Base-by-base conservation (phyloP, 768 basidiomycete genomes). In the Gloeophyllum trabeum region DNA sequence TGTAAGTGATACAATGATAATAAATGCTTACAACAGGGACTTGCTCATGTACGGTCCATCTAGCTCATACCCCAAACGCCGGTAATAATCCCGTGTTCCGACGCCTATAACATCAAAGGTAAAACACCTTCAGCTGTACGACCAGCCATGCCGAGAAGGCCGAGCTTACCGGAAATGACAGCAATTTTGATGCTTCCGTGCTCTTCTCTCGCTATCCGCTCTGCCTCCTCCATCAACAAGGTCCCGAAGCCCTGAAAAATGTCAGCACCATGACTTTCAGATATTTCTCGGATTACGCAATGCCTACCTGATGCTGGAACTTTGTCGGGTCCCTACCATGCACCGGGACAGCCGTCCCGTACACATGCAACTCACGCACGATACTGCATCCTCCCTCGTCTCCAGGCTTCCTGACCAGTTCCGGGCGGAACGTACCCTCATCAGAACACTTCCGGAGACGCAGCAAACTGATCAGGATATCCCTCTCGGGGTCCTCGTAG, bases 31-130 rank as follows among this genome's bases (percentile, higher is more conserved):
- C 53, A 69, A 52, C 55, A 87, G 57, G 23, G 70, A 70, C 62
- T 96, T 96, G 69, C 84, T 89, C 94, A 99, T 99, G 61, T 98
- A 99, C 16, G 92, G 92, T 0, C 94, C 94, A 54, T 98, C 93
- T 43, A 97, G 66, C 61, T 84, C 80, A 61, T 98, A 98, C 5
- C 93, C 93, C 43, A 98, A 64, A 57, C 89, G 81, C 45, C 90
- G 76, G 60, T 98, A 99, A 61, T 99, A 99, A 59, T 94, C 92
- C 54, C 96, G 73, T 10, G 96, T 98, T 16, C 96, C 96, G 46
- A 99, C 92, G 47, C 90, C 88, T 85, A 48, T 13, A 48, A 45
- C 6, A 26, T 19, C 28, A 13, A 30, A 26, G 10, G 18, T 13
- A 42, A 24, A 26, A 40, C 19, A 35, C 24, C 16, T 21, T 7